Evolutionary conservation across 495 filamentous ascomycete species (phyloP), one percentile per base, ranked within the genome.

Genomic region (Bacidia rubella): DNA sequence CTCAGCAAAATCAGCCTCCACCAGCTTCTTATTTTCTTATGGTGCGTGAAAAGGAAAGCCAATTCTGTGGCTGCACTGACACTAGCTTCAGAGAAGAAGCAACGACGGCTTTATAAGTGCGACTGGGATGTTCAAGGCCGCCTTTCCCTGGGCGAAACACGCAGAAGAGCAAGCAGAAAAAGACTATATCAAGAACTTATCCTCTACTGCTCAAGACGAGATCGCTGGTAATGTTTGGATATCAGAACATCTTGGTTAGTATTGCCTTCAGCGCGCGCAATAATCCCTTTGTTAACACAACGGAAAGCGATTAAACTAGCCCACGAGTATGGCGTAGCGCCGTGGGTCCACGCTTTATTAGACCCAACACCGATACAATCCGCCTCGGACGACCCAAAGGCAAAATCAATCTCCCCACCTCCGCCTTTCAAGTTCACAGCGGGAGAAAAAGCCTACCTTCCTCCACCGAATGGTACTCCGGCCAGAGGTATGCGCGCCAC

Each of bases 71-170:
- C 19, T 51, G 15, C 35, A 20, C 32, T 19, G 3, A 27, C 21
- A n/a, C 15, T 54, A 17, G 2, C 42, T 27, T 10, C 40, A 84
- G 80, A 81, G 93, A 65, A 86, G 92, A 54, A 95, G 88, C 70
- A 82, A 81, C 63, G 92, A 98, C 70, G 93, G 93, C 38, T 96
- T 74, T 63, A 80, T 98, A 38, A 95, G 88, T 60, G 89, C 92
- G 4, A 97, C 92, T 49, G 92, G 93, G 63, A 97, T 98, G 93
- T 98, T 97, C 75, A 98, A 97, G 70, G 93, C 93, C 52, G 87
- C 90, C 4, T 98, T 96, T 65, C 92, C 92, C 2, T 97, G 89
- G 75, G 88, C 92, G 12, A 82, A 83, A 53, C 68, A 76, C 26
- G 77, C 80, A 5, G 93, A 98, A 63, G 92, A 98, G 67, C 80